phyloP scores from a whole-genome alignment of 2,329 filamentous ascomycete genomes.

The Orbilia ellipsospora region DNA sequence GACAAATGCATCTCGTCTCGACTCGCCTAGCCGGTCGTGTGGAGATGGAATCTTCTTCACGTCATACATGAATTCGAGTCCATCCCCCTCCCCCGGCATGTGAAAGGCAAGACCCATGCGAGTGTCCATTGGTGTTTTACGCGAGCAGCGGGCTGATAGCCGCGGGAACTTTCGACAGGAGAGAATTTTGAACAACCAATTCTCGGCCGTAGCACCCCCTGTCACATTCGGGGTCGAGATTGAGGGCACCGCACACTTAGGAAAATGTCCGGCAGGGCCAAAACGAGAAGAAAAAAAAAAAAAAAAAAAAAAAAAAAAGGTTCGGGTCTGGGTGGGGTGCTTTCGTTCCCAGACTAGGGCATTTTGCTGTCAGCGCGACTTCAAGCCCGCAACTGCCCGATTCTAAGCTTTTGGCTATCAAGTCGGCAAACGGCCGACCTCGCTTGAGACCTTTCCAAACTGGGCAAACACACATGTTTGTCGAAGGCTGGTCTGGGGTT shows the following conservation, averaged over 20 bases:
- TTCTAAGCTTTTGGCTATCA: not conserved
- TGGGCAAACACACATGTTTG: too few species aligned
- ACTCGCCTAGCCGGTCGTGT: conserved; percentile 24
- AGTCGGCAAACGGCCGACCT: too few species aligned
- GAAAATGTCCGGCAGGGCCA: conserved; percentile 39
- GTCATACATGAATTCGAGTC: conserved; percentile 10
- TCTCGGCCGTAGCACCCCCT: conserved; percentile 50
- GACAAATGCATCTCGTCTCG: conserved; percentile 17
- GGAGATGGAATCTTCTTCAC: conserved; percentile 18
- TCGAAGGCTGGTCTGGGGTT: too few species aligned
- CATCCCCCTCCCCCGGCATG: conserved; percentile 11
- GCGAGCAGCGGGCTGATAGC: conserved; percentile 43
- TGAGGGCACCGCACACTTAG: conserved; percentile 3
- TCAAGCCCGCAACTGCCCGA: conserved; percentile 28
- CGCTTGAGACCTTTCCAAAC: too few species aligned
- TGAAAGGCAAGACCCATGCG: conserved; percentile 24
- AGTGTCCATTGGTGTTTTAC: not conserved
- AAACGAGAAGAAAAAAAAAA: not conserved
- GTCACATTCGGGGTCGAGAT: conserved; percentile 30
- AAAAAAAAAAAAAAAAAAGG: not conserved
- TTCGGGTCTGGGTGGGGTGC: not conserved
- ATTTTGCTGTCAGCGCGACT: not conserved
- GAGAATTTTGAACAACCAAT: conserved; percentile 4
- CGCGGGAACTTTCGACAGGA: conserved; percentile 38
- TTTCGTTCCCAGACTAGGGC: not conserved